Evolutionary conservation across 1,139 yeast species (phyloP).

Genomic region (Oligophagozyma castellii): DNA sequence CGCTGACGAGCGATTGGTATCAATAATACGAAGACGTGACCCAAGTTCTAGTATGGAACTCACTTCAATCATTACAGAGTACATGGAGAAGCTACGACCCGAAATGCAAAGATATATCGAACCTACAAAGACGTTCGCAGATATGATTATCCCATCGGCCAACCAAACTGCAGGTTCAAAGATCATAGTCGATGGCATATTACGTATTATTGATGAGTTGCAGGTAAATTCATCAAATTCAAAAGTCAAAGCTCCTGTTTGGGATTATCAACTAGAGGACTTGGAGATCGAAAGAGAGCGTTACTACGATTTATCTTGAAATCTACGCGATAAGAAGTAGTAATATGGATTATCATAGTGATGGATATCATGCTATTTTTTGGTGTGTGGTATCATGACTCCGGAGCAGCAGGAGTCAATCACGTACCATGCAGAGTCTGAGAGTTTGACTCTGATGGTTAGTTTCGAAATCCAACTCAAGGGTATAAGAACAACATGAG

Average conservation of each 20-base stretch:
- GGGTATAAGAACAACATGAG: too few species aligned
- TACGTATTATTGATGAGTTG: conserved; percentile 26
- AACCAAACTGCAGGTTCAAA: conserved; percentile 32
- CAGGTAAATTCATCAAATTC: neutral
- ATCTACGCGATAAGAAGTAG: neutral
- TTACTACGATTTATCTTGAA: conserved; percentile 31
- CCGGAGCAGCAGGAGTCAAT: too few species aligned
- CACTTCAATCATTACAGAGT: conserved; percentile 36
- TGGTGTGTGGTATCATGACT: too few species aligned
- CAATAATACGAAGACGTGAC: conserved; percentile 45
- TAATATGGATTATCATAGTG: too few species aligned
- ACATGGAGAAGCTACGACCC: conserved; percentile 52
- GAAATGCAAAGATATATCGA: conserved; percentile 65
- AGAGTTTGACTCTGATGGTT: too few species aligned
- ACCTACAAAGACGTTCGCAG: conserved; percentile 71
- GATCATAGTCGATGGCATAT: conserved; percentile 64
- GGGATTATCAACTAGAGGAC: conserved; percentile 29
- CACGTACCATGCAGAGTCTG: too few species aligned
- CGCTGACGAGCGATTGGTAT: conserved; percentile 66
- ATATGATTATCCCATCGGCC: conserved; percentile 55
- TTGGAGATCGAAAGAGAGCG: conserved; percentile 37
- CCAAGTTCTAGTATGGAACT: conserved; percentile 3
- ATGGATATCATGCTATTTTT: too few species aligned
- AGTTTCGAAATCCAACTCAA: too few species aligned
- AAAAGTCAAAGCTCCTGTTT: neutral